phyloP scores from a whole-genome alignment of 2,329 filamentous ascomycete species.

The Decorospora gaudefroyi region DNA sequence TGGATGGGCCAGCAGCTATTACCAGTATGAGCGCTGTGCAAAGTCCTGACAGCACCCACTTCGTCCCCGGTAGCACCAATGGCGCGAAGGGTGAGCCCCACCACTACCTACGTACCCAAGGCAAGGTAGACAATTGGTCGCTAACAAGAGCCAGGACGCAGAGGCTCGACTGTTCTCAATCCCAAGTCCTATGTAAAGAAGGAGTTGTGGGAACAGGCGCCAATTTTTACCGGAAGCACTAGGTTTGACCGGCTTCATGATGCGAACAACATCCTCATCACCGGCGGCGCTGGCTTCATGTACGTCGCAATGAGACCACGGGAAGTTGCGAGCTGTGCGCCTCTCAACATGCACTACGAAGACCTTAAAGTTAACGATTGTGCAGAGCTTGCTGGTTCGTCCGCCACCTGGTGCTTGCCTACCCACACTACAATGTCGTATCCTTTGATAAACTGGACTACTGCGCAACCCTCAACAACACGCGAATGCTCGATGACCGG shows the following conservation, averaged over 20 bases:
- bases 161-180: constrained; percentile 49
- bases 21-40: constrained; percentile 36
- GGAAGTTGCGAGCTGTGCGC: constrained; percentile 10
- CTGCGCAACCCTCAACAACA: constrained; percentile 80
- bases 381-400: constrained; percentile 79
- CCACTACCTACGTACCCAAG: constrained; percentile 8
- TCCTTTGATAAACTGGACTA: constrained; percentile 87
- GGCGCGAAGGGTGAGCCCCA: constrained; percentile 37
- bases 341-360: background rate
- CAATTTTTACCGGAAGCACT: constrained; percentile 69
- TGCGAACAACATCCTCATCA: constrained; percentile 81
- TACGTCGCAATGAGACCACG: constrained; percentile 51
- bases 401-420: constrained; percentile 74
- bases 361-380: constrained; percentile 17
- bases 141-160: constrained; percentile 30
- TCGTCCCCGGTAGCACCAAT: constrained; percentile 19
- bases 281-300: constrained; percentile 85
- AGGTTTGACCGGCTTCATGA: constrained; percentile 70
- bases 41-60: constrained; percentile 24
- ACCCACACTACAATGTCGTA: constrained; percentile 76
- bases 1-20: background rate
- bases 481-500: constrained; percentile 66
- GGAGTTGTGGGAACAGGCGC: constrained; percentile 72
- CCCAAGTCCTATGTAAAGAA: constrained; percentile 56
- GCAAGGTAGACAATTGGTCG: constrained; percentile 11